These are phyloP conservation scores for Rheum nobile DNA, from an alignment of 148 eudicot genomes.

Conservation along the genomic window DNA sequence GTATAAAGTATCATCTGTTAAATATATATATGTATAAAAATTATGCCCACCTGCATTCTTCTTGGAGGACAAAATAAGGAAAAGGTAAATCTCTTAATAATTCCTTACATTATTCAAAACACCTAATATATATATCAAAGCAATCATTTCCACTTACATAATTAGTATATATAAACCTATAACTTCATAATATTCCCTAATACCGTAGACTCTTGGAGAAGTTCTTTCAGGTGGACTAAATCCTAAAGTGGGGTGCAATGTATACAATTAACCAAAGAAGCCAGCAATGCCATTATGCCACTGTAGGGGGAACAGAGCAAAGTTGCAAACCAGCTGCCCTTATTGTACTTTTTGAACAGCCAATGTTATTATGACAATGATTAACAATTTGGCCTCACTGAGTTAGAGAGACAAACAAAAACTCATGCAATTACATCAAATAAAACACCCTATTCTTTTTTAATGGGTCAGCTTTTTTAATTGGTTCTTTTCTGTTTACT, in stretches of 20 bases:
- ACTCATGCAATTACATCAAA: constrained; percentile 2
- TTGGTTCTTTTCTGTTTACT: no score
- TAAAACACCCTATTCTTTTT: neutral
- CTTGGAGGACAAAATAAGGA: neutral
- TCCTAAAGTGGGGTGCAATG: neutral
- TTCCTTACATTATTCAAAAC: neutral
- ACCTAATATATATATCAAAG: neutral
- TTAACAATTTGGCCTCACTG: neutral
- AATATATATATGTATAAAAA: no score
- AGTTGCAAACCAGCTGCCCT: constrained; percentile 6
- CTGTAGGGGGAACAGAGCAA: neutral
- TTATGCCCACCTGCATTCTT: no score
- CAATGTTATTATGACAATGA: neutral
- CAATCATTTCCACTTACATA: neutral
- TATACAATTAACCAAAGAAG: neutral
- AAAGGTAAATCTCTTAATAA: neutral
- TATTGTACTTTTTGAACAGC: neutral
- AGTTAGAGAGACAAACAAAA: neutral
- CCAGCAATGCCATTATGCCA: neutral
- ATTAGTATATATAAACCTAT: neutral
- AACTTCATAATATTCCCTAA: neutral
- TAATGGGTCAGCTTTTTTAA: no score
- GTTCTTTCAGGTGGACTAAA: neutral
- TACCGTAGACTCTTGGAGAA: neutral
- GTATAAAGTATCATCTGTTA: no score